Percentiles rank a stretch among this genome's conserved stretches.
Conservation (phyloP, 768 basidiomycete genomes). For the Jaapia argillacea region DNA sequence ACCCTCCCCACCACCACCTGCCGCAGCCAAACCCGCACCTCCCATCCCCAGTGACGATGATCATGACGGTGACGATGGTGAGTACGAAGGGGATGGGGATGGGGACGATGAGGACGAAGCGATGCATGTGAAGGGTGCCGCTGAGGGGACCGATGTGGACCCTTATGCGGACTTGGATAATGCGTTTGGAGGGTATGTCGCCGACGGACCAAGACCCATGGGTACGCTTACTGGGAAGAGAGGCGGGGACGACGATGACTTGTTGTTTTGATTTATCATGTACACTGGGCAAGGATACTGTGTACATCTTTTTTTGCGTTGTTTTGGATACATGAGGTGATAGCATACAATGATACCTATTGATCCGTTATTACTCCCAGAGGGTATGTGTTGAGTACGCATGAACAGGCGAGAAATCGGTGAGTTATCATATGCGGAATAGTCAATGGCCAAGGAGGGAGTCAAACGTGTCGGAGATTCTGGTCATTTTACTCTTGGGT, state of each 20-base stretch:
- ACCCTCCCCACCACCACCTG: constrained; percentile 16
- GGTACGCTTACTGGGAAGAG: constrained; percentile 25
- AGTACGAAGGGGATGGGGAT: constrained; percentile 16
- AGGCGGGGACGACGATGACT: constrained; percentile 53
- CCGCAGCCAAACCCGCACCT: constrained; percentile 14
- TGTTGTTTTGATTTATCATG: constrained; percentile 37
- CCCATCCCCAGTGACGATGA: constrained; percentile 28
- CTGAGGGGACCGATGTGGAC: constrained; percentile 26
- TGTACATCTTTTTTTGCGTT: background rate
- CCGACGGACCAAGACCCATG: constrained; percentile 64
- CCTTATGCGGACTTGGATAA: constrained; percentile 71
- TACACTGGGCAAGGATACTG: constrained; percentile 5
- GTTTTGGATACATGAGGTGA: background rate
- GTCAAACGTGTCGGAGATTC: constrained; percentile 22
- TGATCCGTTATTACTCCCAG: no score
- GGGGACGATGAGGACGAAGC: constrained; percentile 22
- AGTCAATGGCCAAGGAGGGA: constrained; percentile 15
- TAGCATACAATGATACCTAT: no score
- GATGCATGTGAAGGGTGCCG: constrained; percentile 26
- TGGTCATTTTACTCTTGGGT: constrained; percentile 28
- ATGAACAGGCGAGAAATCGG: no score
- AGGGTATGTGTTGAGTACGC: no score
- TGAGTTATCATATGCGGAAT: constrained; percentile 3
- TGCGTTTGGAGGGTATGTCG: constrained; percentile 55
- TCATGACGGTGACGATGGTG: constrained; percentile 30